Evolutionary conservation across 1,284 basidiomycete species (phyloP).

Genomic region (Ustilago tritici): DNA sequence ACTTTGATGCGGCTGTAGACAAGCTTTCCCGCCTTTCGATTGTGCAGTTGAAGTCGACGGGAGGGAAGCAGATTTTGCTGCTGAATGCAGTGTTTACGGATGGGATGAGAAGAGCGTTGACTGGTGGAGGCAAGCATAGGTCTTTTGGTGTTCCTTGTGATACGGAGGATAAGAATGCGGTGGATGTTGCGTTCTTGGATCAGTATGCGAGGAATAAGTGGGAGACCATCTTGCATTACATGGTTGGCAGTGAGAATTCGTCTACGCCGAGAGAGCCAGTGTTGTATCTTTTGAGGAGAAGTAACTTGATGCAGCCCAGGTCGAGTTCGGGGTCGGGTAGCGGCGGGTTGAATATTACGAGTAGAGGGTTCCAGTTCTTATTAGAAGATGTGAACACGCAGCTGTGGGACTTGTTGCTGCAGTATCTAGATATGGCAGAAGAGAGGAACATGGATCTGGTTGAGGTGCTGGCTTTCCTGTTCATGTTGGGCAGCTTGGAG

Average conservation of each 20-base stretch:
- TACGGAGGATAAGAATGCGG: slow-evolving; percentile 67
- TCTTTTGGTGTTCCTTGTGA: slow-evolving; percentile 89
- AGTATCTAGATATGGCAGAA: slow-evolving; percentile 75
- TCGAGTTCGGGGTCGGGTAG: slow-evolving; percentile 19
- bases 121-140: slow-evolving; percentile 81
- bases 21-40: slow-evolving; percentile 54
- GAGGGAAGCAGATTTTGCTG: slow-evolving; percentile 70
- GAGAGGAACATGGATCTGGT: slow-evolving; percentile 80
- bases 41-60: slow-evolving; percentile 37
- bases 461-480: slow-evolving; percentile 91
- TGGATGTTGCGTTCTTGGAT: slow-evolving; percentile 79
- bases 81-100: slow-evolving; percentile 63
- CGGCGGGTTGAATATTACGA: slow-evolving; percentile 79
- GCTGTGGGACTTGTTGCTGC: slow-evolving; percentile 93
- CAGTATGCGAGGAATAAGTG: slow-evolving; percentile 89
- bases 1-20: slow-evolving; percentile 44
- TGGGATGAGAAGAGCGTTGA: slow-evolving; percentile 68
- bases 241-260: slow-evolving; percentile 89
- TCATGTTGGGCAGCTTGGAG: slow-evolving; percentile 71
- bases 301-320: slow-evolving; percentile 80
- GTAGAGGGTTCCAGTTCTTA: slow-evolving; percentile 95
- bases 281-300: slow-evolving; percentile 82
- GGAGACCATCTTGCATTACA: slow-evolving; percentile 98
- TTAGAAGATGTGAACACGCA: slow-evolving; percentile 96
- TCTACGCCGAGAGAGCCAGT: slow-evolving; percentile 84